Percentiles rank a stretch among this genome's conserved stretches.
Evolutionary conservation across 805 yeast genomes (phyloP).

Genomic region (Candida chauliodis): DNA sequence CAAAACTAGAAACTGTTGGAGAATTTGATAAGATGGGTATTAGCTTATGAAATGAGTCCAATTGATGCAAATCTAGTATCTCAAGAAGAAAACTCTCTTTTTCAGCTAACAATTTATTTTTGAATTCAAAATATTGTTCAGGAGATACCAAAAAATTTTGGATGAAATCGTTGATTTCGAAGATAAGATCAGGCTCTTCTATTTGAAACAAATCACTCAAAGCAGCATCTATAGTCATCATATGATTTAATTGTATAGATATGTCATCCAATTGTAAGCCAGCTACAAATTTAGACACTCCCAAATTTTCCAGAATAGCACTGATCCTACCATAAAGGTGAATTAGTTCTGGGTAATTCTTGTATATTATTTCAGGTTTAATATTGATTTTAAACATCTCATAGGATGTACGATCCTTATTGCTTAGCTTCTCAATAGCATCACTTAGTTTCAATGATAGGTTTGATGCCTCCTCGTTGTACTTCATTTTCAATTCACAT

Average conservation of each 20-base stretch:
- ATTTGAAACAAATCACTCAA: not conserved
- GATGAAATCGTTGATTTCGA: not conserved
- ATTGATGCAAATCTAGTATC: not conserved
- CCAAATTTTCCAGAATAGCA: conserved; percentile 12
- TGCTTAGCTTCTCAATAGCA: conserved; percentile 6
- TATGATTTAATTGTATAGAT: conserved; percentile 4
- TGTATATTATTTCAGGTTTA: conserved; percentile 13
- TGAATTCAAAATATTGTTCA: not conserved
- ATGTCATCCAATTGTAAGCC: conserved; percentile 9
- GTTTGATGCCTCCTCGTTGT: not conserved
- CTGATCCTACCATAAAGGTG: conserved; percentile 11
- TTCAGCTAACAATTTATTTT: not conserved
- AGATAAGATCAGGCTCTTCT: not conserved
- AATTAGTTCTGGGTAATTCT: conserved; percentile 14
- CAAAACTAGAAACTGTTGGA: conserved; percentile 16
- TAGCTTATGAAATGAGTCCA: conserved; percentile 12
- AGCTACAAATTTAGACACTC: conserved; percentile 12
- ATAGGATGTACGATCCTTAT: conserved; percentile 3
- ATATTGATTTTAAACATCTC: conserved; percentile 7
- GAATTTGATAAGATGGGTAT: conserved; percentile 14
- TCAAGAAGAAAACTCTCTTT: conserved; percentile 8
- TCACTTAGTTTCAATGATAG: conserved; percentile 5
- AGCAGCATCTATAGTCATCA: conserved; percentile 12
- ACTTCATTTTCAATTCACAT: conserved; percentile 3
- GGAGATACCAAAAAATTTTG: not conserved